These are phyloP conservation scores for Colletotrichum chrysophilum DNA, from an alignment of 2,329 filamentous ascomycete genomes.

Conservation along the genomic window DNA sequence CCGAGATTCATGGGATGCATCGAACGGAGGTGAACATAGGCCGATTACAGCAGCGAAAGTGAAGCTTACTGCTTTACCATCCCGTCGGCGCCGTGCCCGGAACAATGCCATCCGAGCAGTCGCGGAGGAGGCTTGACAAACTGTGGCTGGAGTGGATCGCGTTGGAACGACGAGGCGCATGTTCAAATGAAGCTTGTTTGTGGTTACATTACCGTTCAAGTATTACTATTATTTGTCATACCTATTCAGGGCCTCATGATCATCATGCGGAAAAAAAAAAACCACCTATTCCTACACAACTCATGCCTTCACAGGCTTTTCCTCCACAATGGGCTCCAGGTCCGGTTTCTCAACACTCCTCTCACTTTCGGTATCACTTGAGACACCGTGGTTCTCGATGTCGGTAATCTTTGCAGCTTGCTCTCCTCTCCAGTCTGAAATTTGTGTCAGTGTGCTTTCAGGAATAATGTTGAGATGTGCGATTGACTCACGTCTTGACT, in stretches of 20 bases:
- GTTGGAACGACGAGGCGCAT: neutral
- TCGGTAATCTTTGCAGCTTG: slow-evolving; percentile 6
- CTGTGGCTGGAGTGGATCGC: neutral
- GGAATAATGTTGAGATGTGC: neutral
- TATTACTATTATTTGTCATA: slow-evolving; percentile 8
- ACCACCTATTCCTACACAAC: neutral
- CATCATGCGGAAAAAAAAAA: neutral
- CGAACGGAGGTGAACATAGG: neutral
- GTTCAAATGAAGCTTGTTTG: neutral
- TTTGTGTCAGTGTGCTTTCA: neutral
- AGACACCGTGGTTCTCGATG: slow-evolving; percentile 2
- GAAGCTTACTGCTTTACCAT: neutral
- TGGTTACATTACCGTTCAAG: neutral
- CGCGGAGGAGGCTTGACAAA: neutral
- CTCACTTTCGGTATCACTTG: neutral
- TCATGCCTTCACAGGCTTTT: neutral
- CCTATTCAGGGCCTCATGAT: neutral
- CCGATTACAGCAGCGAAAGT: no score
- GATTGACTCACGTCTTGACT: slow-evolving; percentile 6
- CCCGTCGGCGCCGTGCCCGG: neutral
- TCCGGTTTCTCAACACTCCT: neutral
- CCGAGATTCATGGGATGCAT: neutral
- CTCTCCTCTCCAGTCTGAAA: slow-evolving; percentile 7
- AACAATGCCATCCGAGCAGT: neutral
- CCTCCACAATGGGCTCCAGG: neutral